A percentile compares a stretch with the other conserved stretches of the same genome.
phyloP scores from a whole-genome alignment of 768 basidiomycete species.

The Agrocybe chaxingu region DNA sequence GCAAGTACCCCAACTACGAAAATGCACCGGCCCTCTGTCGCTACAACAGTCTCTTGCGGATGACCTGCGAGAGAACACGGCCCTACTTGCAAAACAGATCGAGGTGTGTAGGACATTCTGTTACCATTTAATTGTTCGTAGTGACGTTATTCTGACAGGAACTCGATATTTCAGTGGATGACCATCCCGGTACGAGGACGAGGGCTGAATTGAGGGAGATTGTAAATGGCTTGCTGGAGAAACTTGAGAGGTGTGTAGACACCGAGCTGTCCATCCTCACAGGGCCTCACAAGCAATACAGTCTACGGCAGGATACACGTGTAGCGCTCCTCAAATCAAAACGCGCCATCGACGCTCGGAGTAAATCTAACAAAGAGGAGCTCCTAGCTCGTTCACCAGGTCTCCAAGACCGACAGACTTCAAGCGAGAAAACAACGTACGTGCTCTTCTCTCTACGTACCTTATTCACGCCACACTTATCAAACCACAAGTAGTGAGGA shows the following conservation, averaged over 20 bases:
- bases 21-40: conserved; percentile 65
- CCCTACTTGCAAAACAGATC: conserved; percentile 56
- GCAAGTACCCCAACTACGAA: conserved; percentile 71
- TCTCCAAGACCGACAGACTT: conserved; percentile 41
- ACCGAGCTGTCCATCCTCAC: not conserved
- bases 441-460: conserved; percentile 21
- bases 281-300: conserved; percentile 20
- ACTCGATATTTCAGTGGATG: conserved; percentile 68
- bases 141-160: conserved; percentile 38
- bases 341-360: conserved; percentile 60
- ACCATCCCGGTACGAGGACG: conserved; percentile 58
- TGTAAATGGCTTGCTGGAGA: conserved; percentile 45
- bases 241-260: conserved; percentile 45
- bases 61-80: conserved; percentile 77
- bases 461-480: not conserved
- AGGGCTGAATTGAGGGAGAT: conserved; percentile 44
- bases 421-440: conserved; percentile 61
- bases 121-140: not conserved
- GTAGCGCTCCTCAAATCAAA: conserved; percentile 74
- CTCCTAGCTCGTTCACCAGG: conserved; percentile 50
- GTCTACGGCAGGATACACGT: conserved; percentile 61
- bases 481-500: conserved; percentile 56
- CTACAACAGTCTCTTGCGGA: conserved; percentile 71
- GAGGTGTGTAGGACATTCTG: conserved; percentile 45
- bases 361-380: conserved; percentile 62